phyloP scores from a whole-genome alignment of 75 land plant species.

The Selaginella moellendorffii region DNA sequence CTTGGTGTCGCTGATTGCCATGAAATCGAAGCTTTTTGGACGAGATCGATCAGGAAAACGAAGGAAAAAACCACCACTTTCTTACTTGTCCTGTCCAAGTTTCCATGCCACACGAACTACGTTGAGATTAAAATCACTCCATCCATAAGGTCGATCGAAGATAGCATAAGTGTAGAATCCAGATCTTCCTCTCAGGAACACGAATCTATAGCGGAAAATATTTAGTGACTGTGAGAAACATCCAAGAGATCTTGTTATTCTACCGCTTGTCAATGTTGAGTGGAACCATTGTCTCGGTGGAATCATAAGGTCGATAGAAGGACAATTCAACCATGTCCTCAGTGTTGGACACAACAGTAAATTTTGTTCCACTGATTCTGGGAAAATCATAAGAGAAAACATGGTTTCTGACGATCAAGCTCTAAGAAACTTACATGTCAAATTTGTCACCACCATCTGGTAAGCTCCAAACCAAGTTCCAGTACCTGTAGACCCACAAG shows the following conservation, averaged over 20 bases:
- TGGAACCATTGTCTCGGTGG: conserved; percentile 6
- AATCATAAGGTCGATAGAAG: conserved; percentile 19
- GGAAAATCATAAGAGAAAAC: neutral
- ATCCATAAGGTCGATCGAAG: conserved; percentile 37
- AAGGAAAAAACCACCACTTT: too few relatives aligned
- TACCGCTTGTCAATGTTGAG: conserved; percentile 14
- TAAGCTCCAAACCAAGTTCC: conserved; percentile 48
- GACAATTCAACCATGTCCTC: conserved; percentile 58
- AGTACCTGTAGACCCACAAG: conserved; percentile 19
- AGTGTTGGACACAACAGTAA: conserved; percentile 30
- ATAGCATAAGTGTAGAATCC: conserved; percentile 70
- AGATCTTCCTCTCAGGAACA: conserved; percentile 40
- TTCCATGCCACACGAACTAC: conserved; percentile 58
- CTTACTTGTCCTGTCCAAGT: conserved; percentile 57
- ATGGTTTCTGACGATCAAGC: neutral
- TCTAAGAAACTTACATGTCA: conserved; percentile 34
- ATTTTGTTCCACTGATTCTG: conserved; percentile 6
- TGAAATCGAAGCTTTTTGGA: neutral
- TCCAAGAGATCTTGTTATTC: too few relatives aligned
- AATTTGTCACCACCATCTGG: conserved; percentile 33
- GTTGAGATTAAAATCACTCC: conserved; percentile 49
- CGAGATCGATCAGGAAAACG: too few relatives aligned
- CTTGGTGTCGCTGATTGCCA: neutral
- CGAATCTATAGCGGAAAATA: conserved; percentile 29
- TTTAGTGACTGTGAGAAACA: neutral